phyloP scores from a whole-genome alignment of 2,329 filamentous ascomycete genomes.

The Colletotrichum paranaense region DNA sequence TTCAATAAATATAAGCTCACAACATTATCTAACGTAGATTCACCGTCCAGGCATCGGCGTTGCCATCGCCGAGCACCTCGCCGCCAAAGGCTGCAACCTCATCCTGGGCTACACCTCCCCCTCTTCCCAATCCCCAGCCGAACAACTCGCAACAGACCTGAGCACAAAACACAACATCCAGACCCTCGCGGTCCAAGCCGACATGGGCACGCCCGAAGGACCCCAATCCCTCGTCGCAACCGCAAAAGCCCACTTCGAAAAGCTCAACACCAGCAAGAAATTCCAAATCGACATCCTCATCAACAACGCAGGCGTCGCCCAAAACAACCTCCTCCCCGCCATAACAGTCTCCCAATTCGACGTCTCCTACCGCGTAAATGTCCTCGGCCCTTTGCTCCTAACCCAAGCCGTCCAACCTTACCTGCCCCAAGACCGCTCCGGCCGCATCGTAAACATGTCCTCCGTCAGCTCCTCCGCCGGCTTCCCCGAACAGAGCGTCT shows the following conservation, averaged over 20 bases:
- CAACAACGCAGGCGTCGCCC: conserved; percentile 83
- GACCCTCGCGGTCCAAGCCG: conserved; percentile 75
- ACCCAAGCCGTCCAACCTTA: conserved; percentile 78
- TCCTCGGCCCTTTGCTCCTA: conserved; percentile 82
- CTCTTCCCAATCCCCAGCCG: conserved; percentile 54
- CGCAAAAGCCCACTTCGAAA: conserved; percentile 58
- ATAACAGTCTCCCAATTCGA: conserved; percentile 75
- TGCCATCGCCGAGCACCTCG: conserved; percentile 74
- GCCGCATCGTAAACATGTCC: conserved; percentile 66
- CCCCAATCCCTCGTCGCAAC: conserved; percentile 69
- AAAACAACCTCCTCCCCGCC: conserved; percentile 74
- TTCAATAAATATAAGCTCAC: background rate
- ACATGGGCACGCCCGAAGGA: conserved; percentile 72
- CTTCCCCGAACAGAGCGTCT: conserved; percentile 66
- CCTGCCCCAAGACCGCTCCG: conserved; percentile 75
- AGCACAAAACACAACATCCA: conserved; percentile 66
- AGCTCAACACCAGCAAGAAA: conserved; percentile 46
- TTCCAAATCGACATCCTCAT: conserved; percentile 85
- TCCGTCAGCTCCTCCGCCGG: conserved; percentile 65
- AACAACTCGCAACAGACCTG: conserved; percentile 73
- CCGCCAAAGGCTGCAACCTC: conserved; percentile 75
- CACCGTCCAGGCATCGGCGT: conserved; percentile 73
- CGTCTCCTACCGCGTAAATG: conserved; percentile 81
- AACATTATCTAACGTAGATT: background rate
- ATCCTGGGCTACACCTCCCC: conserved; percentile 75